phyloP scores from a whole-genome alignment of 345 rosid genomes.

The Brassica rapa region DNA sequence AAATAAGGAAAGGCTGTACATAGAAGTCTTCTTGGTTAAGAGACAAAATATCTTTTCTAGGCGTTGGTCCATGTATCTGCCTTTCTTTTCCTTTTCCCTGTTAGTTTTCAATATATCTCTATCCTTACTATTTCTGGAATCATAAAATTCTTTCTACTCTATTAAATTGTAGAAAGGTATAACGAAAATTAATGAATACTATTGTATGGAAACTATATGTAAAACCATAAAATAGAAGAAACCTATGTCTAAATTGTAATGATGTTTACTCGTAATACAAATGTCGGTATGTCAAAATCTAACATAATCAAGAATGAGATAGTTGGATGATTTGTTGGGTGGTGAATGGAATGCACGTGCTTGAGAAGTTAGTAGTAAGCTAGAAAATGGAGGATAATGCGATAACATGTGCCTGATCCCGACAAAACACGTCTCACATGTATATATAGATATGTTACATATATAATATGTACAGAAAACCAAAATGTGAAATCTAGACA shows the following conservation, averaged over 20 bases:
- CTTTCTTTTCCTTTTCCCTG: neutral
- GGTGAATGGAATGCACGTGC: constrained; percentile 45
- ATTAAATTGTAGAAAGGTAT: neutral
- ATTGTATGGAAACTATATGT: neutral
- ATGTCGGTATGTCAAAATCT: constrained; percentile 22
- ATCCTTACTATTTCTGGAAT: constrained; percentile 22
- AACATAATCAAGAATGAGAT: constrained; percentile 28
- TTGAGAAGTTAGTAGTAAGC: constrained; percentile 40
- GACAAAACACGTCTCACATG: constrained; percentile 46
- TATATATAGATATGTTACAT: neutral
- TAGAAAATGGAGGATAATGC: constrained; percentile 42
- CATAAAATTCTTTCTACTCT: neutral
- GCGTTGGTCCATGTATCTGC: constrained; percentile 39
- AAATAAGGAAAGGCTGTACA: constrained; percentile 42
- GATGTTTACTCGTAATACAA: constrained; percentile 13
- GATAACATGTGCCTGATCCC: constrained; percentile 44
- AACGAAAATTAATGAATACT: neutral
- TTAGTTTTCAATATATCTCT: neutral
- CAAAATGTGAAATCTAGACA: constrained; percentile 16
- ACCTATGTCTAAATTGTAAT: neutral
- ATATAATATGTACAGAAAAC: neutral
- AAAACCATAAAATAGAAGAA: neutral
- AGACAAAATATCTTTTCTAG: constrained; percentile 40
- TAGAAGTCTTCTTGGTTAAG: constrained; percentile 44
- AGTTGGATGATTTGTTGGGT: constrained; percentile 32